Percentiles rank a stretch among this genome's conserved stretches.
Conservation (phyloP, 140 eudicot genomes). For the Anethum foeniculum region DNA sequence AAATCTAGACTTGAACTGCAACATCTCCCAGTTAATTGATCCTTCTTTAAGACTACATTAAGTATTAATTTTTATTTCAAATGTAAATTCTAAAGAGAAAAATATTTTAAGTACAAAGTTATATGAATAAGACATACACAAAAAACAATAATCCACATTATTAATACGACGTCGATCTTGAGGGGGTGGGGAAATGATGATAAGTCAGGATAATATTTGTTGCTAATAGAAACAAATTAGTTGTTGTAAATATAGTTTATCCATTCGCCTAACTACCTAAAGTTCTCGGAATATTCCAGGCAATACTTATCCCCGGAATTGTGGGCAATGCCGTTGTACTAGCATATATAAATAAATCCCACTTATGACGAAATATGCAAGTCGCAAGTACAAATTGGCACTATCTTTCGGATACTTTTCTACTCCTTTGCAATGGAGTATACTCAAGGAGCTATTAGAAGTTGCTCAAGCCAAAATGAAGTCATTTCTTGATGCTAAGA, state of each 20-base stretch:
- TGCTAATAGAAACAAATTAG: background rate
- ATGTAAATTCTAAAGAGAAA: background rate
- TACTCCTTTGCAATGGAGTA: too few species aligned
- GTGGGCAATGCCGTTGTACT: background rate
- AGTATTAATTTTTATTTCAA: background rate
- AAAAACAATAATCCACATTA: background rate
- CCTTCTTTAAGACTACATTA: constrained; percentile 71
- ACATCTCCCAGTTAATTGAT: constrained; percentile 73
- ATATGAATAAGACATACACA: background rate
- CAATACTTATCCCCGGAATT: background rate
- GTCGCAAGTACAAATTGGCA: background rate
- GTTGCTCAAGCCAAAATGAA: too few species aligned
- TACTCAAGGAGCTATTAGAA: too few species aligned
- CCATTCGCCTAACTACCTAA: background rate
- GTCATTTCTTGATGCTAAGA: too few species aligned
- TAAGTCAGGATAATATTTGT: background rate
- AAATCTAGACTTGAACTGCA: constrained; percentile 84
- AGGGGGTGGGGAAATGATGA: background rate
- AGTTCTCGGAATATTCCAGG: background rate
- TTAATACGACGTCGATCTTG: background rate
- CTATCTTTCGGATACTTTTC: too few species aligned
- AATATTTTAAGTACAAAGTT: background rate
- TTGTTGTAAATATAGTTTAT: background rate
- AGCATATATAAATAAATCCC: background rate
- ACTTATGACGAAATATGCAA: background rate